A percentile compares a stretch with the other conserved stretches of the same genome.
phyloP scores from a whole-genome alignment of 2,329 filamentous ascomycete genomes.

The Exophiala xenobiotica region DNA sequence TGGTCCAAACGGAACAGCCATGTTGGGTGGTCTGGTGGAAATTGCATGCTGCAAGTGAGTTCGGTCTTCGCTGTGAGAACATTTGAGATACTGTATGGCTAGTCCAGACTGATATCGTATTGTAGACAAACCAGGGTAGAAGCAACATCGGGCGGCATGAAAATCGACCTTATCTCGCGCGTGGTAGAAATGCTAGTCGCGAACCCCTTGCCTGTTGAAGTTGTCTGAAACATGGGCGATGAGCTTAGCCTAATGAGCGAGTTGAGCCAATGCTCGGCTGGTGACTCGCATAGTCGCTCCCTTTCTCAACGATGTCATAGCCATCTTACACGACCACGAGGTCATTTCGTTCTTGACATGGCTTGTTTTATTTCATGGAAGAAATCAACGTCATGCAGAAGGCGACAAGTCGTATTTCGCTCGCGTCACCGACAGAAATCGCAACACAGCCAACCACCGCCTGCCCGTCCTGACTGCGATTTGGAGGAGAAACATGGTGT shows the following conservation, averaged over 20 bases:
- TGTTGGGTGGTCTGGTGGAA: neutral
- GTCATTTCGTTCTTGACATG: too few relatives aligned
- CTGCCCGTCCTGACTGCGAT: neutral
- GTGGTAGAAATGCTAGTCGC: too few relatives aligned
- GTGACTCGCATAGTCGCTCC: neutral
- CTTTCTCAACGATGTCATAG: neutral
- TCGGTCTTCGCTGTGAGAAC: neutral
- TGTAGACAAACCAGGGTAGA: neutral
- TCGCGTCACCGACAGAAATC: too few relatives aligned
- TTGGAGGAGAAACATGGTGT: neutral
- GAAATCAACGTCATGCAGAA: too few relatives aligned
- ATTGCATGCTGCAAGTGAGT: neutral
- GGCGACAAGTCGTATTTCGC: too few relatives aligned
- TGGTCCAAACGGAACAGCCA: neutral
- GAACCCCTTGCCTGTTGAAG: neutral
- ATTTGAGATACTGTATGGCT: neutral
- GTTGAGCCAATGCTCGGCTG: too few relatives aligned
- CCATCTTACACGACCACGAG: too few relatives aligned
- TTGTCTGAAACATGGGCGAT: neutral
- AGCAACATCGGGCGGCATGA: neutral
- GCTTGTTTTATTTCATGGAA: too few relatives aligned
- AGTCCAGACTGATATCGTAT: neutral
- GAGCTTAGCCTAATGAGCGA: neutral
- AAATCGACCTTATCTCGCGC: too few relatives aligned
- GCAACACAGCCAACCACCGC: neutral